Percentiles rank a stretch among this genome's conserved stretches.
These are phyloP conservation scores for Saccharomycopsis fermentans DNA, from an alignment of 805 yeast genomes.

Conservation along the genomic window DNA sequence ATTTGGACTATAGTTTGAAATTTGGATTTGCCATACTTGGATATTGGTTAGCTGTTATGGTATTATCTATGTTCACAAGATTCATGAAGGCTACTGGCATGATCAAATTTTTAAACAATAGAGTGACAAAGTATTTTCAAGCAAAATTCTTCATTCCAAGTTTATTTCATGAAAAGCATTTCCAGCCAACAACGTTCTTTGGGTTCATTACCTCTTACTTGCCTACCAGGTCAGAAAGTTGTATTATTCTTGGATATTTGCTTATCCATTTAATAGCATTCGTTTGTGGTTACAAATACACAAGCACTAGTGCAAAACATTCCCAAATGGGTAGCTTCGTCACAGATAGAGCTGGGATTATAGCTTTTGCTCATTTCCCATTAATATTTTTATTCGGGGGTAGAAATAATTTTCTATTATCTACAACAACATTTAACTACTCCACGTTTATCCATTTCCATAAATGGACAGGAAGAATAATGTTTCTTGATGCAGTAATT, in stretches of 20 bases:
- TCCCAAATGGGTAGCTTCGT: slow-evolving; percentile 31
- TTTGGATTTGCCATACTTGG: slow-evolving; percentile 14
- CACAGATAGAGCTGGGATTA: slow-evolving; percentile 31
- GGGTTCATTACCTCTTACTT: slow-evolving; percentile 19
- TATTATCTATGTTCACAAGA: slow-evolving; percentile 1
- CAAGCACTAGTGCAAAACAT: slow-evolving; percentile 24
- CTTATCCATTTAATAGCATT: slow-evolving; percentile 25
- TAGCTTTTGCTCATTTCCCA: slow-evolving; percentile 39
- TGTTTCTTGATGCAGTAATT: slow-evolving; percentile 22
- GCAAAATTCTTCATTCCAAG: slow-evolving; percentile 24
- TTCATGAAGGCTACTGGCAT: slow-evolving; percentile 12
- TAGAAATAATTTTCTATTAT: slow-evolving; percentile 57
- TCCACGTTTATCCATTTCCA: slow-evolving; percentile 58
- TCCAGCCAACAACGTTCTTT: slow-evolving; percentile 18
- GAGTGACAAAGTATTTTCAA: slow-evolving; percentile 19
- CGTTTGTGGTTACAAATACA: slow-evolving; percentile 22
- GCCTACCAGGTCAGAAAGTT: slow-evolving; percentile 32
- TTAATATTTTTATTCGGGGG: slow-evolving; percentile 54
- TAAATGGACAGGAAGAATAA: slow-evolving; percentile 48
- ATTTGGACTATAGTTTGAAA: neutral
- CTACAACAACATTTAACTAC: slow-evolving; percentile 52
- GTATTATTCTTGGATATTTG: slow-evolving; percentile 27
- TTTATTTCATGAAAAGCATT: slow-evolving; percentile 21
- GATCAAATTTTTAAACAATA: neutral
- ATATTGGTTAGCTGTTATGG: slow-evolving; percentile 13